These are phyloP conservation scores for Exidia glandulosa DNA, from an alignment of 768 basidiomycete genomes.

Conservation along the genomic window DNA sequence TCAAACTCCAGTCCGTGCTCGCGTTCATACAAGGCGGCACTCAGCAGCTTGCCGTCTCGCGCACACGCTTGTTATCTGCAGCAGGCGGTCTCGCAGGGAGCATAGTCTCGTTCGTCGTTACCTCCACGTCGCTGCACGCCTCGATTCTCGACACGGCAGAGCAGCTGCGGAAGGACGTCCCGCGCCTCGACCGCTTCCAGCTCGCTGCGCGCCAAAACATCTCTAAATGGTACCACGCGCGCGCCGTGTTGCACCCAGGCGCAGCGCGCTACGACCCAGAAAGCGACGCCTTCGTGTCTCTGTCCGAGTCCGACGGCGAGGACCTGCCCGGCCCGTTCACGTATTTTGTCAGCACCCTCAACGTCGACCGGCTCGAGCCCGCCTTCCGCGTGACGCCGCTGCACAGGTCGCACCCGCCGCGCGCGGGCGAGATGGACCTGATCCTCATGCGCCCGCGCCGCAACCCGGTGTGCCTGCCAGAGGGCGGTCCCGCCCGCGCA, in stretches of 20 bases:
- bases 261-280: conserved; percentile 60
- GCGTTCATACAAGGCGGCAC: conserved; percentile 32
- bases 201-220: conserved; percentile 71
- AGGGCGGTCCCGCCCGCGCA: conserved; percentile 32
- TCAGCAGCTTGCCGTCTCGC: conserved; percentile 20
- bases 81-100: conserved; percentile 5
- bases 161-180: conserved; percentile 50
- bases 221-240: conserved; percentile 55
- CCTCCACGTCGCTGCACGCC: conserved; percentile 79
- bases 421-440: conserved; percentile 45
- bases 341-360: conserved; percentile 75
- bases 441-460: conserved; percentile 64
- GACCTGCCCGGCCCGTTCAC: conserved; percentile 65
- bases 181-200: conserved; percentile 80
- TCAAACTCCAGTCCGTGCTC: conserved; percentile 46
- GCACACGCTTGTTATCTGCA: conserved; percentile 46
- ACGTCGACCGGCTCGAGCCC: conserved; percentile 80
- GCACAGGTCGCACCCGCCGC: conserved; percentile 33
- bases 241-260: conserved; percentile 48
- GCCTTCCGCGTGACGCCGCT: conserved; percentile 68
- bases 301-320: conserved; percentile 23
- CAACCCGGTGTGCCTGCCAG: conserved; percentile 35
- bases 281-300: conserved; percentile 31
- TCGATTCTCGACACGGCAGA: conserved; percentile 78
- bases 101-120: conserved; percentile 65